These are phyloP conservation scores for Epichloe gansuensis DNA, from an alignment of 2,329 filamentous ascomycete genomes.

Conservation along the genomic window DNA sequence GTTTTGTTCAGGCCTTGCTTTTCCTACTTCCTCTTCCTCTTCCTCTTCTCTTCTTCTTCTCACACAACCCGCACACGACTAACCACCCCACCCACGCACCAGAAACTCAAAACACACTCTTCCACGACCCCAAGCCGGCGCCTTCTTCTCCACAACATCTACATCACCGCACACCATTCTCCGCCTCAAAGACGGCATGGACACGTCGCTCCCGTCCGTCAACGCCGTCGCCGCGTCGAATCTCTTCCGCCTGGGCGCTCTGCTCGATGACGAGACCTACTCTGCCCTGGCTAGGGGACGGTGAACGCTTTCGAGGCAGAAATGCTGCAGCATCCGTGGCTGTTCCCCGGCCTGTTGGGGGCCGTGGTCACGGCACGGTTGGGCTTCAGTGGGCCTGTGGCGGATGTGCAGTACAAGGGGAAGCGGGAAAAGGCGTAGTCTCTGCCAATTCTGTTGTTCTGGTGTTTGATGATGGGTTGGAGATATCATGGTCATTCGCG, in stretches of 20 bases:
- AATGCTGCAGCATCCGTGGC: conserved; percentile 82
- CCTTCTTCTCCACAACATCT: conserved; percentile 60
- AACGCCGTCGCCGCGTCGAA: conserved; percentile 84
- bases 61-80: conserved; percentile 1
- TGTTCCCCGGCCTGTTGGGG: conserved; percentile 72
- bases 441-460: background rate
- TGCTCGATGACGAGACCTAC: conserved; percentile 57
- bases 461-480: too few species aligned
- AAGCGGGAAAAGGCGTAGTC: conserved; percentile 7
- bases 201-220: conserved; percentile 78
- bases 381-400: conserved; percentile 40
- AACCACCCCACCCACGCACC: background rate
- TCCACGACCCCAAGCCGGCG: conserved; percentile 58
- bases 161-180: conserved; percentile 61
- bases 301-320: conserved; percentile 82
- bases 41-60: background rate
- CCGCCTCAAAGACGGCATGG: conserved; percentile 89
- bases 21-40: background rate
- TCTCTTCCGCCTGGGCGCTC: conserved; percentile 63
- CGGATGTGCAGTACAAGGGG: conserved; percentile 14
- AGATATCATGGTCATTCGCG: too few species aligned
- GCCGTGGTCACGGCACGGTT: conserved; percentile 63
- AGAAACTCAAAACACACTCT: conserved; percentile 63
- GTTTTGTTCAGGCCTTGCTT: conserved; percentile 9
- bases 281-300: conserved; percentile 55